Percentiles rank a stretch among this genome's conserved stretches.
Conservation (phyloP, 495 filamentous ascomycete genomes). For the Alectoria sarmentosa region DNA sequence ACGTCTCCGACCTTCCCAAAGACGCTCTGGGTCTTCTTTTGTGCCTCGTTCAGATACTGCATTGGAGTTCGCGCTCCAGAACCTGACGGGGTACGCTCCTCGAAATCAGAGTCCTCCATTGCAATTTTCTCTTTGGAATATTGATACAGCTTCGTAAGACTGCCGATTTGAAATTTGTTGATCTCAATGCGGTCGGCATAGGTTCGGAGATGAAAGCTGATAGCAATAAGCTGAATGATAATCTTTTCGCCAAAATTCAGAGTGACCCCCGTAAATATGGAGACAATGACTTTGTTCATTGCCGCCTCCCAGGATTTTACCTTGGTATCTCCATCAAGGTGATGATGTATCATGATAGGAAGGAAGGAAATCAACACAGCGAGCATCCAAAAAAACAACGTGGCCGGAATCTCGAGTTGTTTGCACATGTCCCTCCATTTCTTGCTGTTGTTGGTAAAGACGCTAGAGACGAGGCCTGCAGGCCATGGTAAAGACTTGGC, state of each 20-base stretch:
- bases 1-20: constrained; percentile 79
- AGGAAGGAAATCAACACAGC: constrained; percentile 62
- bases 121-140: constrained; percentile 69
- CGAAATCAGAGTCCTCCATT: constrained; percentile 65
- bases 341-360: constrained; percentile 64
- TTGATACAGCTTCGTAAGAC: constrained; percentile 72
- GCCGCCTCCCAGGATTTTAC: constrained; percentile 63
- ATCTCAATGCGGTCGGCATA: constrained; percentile 88
- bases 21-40: constrained; percentile 62
- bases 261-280: constrained; percentile 68
- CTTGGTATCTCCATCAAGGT: constrained; percentile 47
- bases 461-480: constrained; percentile 59
- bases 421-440: constrained; percentile 91
- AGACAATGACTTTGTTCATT: constrained; percentile 81
- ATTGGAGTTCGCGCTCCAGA: constrained; percentile 67
- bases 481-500: constrained; percentile 65
- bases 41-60: constrained; percentile 55
- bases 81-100: constrained; percentile 40
- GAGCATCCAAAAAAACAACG: constrained; percentile 90
- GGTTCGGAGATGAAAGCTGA: constrained; percentile 84
- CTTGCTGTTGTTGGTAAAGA: constrained; percentile 81
- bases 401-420: constrained; percentile 77
- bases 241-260: constrained; percentile 91
- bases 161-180: constrained; percentile 83
- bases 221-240: constrained; percentile 89